A percentile compares a stretch with the other conserved stretches of the same genome.
These are phyloP conservation scores for Paraphysoderma sedebokerense DNA, from an alignment of 371 early-diverging fungal genomes.

Conservation along the genomic window DNA sequence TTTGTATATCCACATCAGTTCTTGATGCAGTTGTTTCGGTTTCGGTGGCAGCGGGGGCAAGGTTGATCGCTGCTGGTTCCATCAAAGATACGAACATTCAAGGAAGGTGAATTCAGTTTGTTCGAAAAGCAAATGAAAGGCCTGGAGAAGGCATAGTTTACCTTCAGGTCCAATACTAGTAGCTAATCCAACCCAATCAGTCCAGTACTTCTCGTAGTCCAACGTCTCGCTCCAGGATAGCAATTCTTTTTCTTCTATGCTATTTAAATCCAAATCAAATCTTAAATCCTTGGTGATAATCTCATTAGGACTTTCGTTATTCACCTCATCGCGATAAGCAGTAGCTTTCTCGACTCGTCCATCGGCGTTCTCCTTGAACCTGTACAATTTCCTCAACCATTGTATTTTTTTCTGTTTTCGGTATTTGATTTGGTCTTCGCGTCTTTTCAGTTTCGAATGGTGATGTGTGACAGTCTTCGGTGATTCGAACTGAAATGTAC, in stretches of 20 bases:
- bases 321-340: neutral
- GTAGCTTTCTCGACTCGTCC: neutral
- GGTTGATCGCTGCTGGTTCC: no score
- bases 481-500: no score
- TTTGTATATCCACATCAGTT: no score
- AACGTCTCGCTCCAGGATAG: constrained; percentile 18
- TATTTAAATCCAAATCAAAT: neutral
- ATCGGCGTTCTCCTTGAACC: neutral
- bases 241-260: constrained; percentile 4
- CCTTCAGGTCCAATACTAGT: no score
- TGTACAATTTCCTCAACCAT: constrained; percentile 26
- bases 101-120: no score
- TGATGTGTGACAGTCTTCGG: no score
- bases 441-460: no score
- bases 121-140: no score
- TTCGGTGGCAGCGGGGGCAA: no score
- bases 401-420: constrained; percentile 15
- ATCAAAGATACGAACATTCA: no score
- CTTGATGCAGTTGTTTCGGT: no score
- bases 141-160: no score
- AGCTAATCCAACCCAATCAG: constrained; percentile 18
- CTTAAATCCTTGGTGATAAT: neutral
- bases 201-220: constrained; percentile 22
- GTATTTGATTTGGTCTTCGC: constrained; percentile 11
- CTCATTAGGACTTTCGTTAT: neutral